Percentiles rank a stretch among this genome's conserved stretches.
Conservation (phyloP, 306 rosid genomes). For the Albizia julibrissin region DNA sequence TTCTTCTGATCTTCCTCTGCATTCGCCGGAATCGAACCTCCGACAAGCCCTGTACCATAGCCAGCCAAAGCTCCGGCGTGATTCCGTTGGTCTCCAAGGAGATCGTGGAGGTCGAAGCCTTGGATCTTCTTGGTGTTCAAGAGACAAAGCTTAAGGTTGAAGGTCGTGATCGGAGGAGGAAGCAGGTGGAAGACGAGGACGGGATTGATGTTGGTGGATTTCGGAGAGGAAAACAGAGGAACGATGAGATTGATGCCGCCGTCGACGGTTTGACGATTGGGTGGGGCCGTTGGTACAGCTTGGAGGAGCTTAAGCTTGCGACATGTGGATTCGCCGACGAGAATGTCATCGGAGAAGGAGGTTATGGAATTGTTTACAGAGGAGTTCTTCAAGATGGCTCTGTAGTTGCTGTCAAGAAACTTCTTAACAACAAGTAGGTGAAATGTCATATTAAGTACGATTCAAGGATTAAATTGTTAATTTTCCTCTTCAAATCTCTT, state of each 20-base stretch:
- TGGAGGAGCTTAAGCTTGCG: conserved; percentile 73
- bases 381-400: conserved; percentile 74
- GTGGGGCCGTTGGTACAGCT: conserved; percentile 93
- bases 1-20: conserved; percentile 56
- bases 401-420: conserved; percentile 90
- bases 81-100: conserved; percentile 82
- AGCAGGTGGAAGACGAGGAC: conserved; percentile 28
- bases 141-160: conserved; percentile 37
- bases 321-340: conserved; percentile 66
- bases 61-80: conserved; percentile 78
- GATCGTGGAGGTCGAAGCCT: conserved; percentile 61
- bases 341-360: conserved; percentile 97
- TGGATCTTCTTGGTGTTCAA: conserved; percentile 36
- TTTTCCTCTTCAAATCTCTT: background rate
- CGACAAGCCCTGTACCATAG: conserved; percentile 41
- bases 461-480: background rate
- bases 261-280: conserved; percentile 68
- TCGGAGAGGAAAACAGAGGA: conserved; percentile 3
- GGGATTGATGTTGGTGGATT: conserved; percentile 36
- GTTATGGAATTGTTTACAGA: conserved; percentile 85
- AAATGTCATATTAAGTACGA: background rate
- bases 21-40: conserved; percentile 44
- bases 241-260: conserved; percentile 55
- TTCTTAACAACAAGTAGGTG: conserved; percentile 90
- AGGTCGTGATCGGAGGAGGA: conserved; percentile 36